Conservation (phyloP, 163 green algal genomes). For the Chloroidium sp. region DNA sequence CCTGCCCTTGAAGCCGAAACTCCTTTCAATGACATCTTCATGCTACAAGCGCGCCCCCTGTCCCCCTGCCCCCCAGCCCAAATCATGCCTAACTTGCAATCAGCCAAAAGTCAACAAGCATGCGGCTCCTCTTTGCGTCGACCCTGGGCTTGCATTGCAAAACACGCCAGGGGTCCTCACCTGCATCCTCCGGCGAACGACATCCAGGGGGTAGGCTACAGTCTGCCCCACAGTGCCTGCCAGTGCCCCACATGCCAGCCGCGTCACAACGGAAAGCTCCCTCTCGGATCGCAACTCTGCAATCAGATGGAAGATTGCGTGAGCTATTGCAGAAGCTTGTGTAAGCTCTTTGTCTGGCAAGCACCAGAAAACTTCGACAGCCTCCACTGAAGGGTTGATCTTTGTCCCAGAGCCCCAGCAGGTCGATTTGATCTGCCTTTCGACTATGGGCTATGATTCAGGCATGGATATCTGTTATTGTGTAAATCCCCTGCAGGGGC, state of each 20-base stretch:
- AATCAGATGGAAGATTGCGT: background rate
- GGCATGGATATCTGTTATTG: too few relatives aligned
- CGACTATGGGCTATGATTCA: too few relatives aligned
- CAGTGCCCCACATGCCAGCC: slow-evolving; percentile 79
- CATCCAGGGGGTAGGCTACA: slow-evolving; percentile 96
- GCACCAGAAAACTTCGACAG: too few relatives aligned
- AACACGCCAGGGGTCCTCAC: slow-evolving; percentile 39
- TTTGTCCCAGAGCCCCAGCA: too few relatives aligned
- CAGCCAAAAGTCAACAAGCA: background rate
- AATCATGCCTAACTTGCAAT: background rate
- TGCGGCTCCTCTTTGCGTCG: background rate
- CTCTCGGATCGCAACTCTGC: slow-evolving; percentile 58
- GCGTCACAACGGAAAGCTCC: slow-evolving; percentile 70
- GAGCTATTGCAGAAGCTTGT: too few relatives aligned
- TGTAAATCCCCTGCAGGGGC: too few relatives aligned
- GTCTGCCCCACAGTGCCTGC: slow-evolving; percentile 92
- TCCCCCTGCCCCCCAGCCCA: background rate
- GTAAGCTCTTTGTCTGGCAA: too few relatives aligned
- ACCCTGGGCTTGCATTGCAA: background rate
- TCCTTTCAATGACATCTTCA: too few relatives aligned
- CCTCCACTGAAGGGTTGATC: too few relatives aligned
- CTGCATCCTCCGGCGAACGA: slow-evolving; percentile 86
- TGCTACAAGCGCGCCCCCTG: background rate
- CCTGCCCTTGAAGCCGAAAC: too few relatives aligned
- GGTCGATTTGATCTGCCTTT: too few relatives aligned